These are phyloP conservation scores for Rubia yunnanensis DNA, from an alignment of 257 asterid species.

Conservation along the genomic window DNA sequence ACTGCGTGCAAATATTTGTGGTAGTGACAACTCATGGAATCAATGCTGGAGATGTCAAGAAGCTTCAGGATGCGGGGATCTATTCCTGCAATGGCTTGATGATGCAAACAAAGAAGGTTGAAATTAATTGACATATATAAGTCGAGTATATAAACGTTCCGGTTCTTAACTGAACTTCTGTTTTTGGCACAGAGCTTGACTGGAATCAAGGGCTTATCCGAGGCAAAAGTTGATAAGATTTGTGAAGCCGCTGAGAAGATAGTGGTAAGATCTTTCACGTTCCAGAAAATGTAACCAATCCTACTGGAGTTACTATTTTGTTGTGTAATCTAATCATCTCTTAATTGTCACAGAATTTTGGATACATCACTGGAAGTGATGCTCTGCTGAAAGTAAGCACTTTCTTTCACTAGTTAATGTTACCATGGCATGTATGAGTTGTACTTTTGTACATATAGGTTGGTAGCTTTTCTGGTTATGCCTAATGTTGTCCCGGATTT, in stretches of 20 bases:
- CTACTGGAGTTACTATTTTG: not conserved
- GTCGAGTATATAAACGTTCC: not conserved
- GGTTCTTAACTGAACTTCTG: not conserved
- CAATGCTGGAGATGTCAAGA: conserved; percentile 98
- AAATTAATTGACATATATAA: not conserved
- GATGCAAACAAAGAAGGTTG: conserved; percentile 99
- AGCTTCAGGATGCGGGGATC: conserved; percentile 97
- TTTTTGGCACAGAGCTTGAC: conserved; percentile 53
- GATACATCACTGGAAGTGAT: conserved; percentile 97
- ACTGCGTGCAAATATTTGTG: conserved; percentile 3
- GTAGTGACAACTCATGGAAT: conserved; percentile 94
- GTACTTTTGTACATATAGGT: not conserved
- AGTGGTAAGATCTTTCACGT: conserved; percentile 53
- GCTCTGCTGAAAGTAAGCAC: conserved; percentile 73
- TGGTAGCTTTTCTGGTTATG: not conserved
- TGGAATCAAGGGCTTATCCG: conserved; percentile 95
- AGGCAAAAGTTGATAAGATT: conserved; percentile 96
- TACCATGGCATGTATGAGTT: not conserved
- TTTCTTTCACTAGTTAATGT: conserved; percentile 9
- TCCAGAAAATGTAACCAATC: not conserved
- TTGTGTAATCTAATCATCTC: not conserved
- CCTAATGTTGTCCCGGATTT: not conserved
- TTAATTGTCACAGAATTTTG: conserved; percentile 52
- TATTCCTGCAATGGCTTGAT: conserved; percentile 89
- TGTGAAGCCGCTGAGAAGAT: conserved; percentile 98